Percentiles rank a stretch among this genome's conserved stretches.
Conservation (phyloP, 257 asterid species). For the Jaltomata sinuosa region DNA sequence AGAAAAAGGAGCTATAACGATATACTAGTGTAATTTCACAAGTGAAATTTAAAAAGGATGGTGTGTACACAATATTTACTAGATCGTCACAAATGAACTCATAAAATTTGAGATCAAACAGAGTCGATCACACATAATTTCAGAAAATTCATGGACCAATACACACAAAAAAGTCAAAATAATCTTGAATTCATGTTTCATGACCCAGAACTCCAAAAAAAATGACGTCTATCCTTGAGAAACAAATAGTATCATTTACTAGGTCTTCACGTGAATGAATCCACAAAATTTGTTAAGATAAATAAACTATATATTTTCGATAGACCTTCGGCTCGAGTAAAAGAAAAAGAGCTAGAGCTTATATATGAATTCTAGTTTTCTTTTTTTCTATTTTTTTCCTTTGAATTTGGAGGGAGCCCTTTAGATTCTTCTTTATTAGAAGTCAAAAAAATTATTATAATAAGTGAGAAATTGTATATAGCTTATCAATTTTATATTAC, state of each 20-base stretch:
- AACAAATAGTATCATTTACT: no score
- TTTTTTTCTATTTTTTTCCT: neutral
- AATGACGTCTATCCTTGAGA: no score
- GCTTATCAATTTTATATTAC: neutral
- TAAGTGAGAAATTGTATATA: neutral
- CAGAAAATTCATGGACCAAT: no score
- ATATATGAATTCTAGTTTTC: neutral
- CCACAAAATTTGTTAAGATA: neutral
- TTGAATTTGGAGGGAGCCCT: neutral
- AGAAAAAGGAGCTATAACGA: neutral
- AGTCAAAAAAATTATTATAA: neutral
- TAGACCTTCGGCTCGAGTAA: neutral
- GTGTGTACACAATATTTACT: no score
- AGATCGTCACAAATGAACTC: no score
- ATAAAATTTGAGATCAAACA: no score
- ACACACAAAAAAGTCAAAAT: no score
- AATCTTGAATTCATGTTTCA: no score
- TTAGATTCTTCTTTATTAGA: neutral
- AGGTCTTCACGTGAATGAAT: no score
- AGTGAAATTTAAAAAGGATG: neutral
- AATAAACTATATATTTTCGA: accelerated
- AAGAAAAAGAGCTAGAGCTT: neutral
- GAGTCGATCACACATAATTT: no score
- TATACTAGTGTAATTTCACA: accelerated
- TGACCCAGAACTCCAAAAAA: no score